A percentile compares a stretch with the other conserved stretches of the same genome.
These are phyloP conservation scores for Pseudogymnoascus sp. DNA, from an alignment of 2,329 filamentous ascomycete genomes.

Conservation along the genomic window DNA sequence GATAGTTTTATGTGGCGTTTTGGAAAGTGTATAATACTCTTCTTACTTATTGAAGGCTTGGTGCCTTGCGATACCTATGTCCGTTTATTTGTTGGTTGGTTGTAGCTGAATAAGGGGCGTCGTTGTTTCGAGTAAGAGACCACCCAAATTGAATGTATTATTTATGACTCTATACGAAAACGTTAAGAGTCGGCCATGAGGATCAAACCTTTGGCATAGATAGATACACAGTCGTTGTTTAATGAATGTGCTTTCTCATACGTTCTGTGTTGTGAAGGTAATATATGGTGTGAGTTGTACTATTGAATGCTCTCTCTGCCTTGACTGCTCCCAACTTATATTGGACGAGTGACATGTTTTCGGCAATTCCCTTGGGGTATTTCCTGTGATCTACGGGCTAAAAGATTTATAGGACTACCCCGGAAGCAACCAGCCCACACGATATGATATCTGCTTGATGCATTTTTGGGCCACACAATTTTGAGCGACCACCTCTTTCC, in stretches of 20 bases:
- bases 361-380: not conserved
- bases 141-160: constrained; percentile 8
- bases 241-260: not conserved
- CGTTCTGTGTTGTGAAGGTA: not conserved
- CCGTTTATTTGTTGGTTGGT: constrained; percentile 3
- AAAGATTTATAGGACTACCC: not conserved
- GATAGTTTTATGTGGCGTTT: not conserved
- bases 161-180: not conserved
- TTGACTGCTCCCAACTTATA: too few relatives aligned
- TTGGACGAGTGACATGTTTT: too few relatives aligned
- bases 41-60: not conserved
- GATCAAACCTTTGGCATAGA: not conserved
- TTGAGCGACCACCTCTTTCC: not conserved
- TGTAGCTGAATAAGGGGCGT: not conserved
- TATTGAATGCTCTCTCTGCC: not conserved
- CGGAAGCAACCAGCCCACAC: not conserved
- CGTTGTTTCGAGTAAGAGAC: constrained; percentile 2
- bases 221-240: constrained; percentile 1
- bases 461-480: not conserved
- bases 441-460: not conserved
- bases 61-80: constrained; percentile 4
- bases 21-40: constrained; percentile 7
- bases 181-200: not conserved
- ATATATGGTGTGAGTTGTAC: not conserved
- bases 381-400: not conserved